phyloP scores from a whole-genome alignment of 139 green algal species.

The Haematococcus lacustris region DNA sequence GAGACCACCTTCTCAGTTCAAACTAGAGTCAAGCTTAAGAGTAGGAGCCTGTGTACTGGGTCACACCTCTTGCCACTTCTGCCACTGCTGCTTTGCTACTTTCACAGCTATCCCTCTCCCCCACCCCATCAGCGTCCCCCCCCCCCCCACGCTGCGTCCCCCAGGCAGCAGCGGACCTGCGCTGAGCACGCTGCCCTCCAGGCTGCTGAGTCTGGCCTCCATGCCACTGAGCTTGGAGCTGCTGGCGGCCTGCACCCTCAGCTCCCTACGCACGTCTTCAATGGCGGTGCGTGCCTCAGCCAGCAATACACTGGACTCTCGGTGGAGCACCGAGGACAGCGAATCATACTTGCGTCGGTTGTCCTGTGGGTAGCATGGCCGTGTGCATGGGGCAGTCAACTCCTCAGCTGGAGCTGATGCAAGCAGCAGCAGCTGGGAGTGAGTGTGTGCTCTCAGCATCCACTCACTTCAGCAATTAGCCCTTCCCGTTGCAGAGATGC shows the following conservation, averaged over 20 bases:
- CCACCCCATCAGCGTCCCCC: no score
- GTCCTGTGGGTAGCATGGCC: background rate
- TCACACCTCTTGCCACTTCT: no score
- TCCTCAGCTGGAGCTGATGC: background rate
- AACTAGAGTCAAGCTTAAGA: no score
- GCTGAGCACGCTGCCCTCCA: conserved; percentile 29
- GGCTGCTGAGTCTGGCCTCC: conserved; percentile 24
- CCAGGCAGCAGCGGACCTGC: conserved; percentile 14
- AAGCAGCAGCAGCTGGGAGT: background rate
- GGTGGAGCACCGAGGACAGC: background rate
- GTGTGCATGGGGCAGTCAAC: background rate
- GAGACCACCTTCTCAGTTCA: no score
- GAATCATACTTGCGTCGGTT: background rate
- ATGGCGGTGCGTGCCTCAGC: background rate
- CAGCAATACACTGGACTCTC: background rate
- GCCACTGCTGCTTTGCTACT: no score
- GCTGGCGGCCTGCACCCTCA: conserved; percentile 3
- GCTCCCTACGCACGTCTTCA: background rate
- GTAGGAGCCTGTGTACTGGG: no score
- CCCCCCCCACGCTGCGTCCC: no score
- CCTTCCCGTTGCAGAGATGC: conserved; percentile 19
- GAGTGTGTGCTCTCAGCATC: background rate
- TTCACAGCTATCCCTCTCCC: no score
- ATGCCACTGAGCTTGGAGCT: conserved; percentile 14
- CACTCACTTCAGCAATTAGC: conserved; percentile 12